These are phyloP conservation scores for Chrysoporthe deuterocubensis DNA, from an alignment of 2,329 filamentous ascomycete genomes.

Conservation along the genomic window DNA sequence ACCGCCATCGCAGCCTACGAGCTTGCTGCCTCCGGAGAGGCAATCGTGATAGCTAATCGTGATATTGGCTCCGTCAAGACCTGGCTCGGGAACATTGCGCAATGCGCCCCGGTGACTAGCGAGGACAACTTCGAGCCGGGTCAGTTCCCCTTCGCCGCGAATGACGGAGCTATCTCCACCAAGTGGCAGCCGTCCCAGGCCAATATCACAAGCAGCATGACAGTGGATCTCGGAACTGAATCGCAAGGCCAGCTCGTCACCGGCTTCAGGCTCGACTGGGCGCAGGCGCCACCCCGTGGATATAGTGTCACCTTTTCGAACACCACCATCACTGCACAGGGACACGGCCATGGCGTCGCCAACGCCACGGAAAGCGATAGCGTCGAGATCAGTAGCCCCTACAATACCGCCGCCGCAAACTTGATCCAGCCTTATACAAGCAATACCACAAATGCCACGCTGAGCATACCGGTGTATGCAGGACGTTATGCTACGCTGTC, in stretches of 20 bases:
- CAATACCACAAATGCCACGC: slow-evolving; percentile 28
- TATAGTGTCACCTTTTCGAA: slow-evolving; percentile 27
- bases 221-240: slow-evolving; percentile 21
- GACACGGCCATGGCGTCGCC: not conserved
- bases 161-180: slow-evolving; percentile 27
- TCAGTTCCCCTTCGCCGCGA: slow-evolving; percentile 64
- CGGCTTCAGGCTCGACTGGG: slow-evolving; percentile 27
- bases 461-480: slow-evolving; percentile 16
- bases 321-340: not conserved
- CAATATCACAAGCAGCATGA: slow-evolving; percentile 23
- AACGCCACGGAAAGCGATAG: slow-evolving; percentile 18
- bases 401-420: slow-evolving; percentile 1
- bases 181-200: slow-evolving; percentile 27
- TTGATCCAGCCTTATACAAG: slow-evolving; percentile 20
- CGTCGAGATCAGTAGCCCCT: slow-evolving; percentile 21
- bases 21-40: slow-evolving; percentile 50
- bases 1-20: slow-evolving; percentile 45
- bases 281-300: slow-evolving; percentile 21
- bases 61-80: slow-evolving; percentile 58
- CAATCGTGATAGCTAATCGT: slow-evolving; percentile 62
- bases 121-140: slow-evolving; percentile 57
- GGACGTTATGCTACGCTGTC: slow-evolving; percentile 24
- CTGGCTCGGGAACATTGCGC: slow-evolving; percentile 62
- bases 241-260: slow-evolving; percentile 15
- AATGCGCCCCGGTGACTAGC: slow-evolving; percentile 62